Conservation (phyloP, 2,329 filamentous ascomycete species). For the Fusarium coicis region DNA sequence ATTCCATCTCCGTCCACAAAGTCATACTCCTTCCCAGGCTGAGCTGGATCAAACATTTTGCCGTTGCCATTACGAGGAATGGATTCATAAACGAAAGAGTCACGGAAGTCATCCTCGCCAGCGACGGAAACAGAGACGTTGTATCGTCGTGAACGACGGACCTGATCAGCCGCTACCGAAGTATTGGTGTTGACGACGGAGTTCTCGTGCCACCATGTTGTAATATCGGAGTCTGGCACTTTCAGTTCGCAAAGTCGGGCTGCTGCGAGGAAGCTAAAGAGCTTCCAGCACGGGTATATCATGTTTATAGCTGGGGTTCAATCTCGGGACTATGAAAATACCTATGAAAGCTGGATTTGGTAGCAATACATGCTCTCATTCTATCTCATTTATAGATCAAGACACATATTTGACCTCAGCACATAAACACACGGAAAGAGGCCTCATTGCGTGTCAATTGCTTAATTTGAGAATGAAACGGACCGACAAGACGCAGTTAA, state of each 20-base stretch:
- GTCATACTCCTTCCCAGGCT: neutral
- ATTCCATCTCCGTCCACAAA: neutral
- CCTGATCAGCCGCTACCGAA: neutral
- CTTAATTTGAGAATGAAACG: neutral
- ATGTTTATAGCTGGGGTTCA: fast-evolving
- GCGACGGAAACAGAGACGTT: neutral
- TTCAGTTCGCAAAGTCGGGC: neutral
- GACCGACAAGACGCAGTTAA: fast-evolving
- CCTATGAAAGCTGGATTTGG: fast-evolving
- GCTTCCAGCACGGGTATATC: neutral
- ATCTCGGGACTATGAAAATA: fast-evolving
- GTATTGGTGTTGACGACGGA: neutral
- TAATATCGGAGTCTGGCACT: fast-evolving
- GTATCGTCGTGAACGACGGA: neutral
- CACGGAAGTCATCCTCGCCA: neutral
- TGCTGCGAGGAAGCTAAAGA: neutral
- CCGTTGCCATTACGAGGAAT: neutral
- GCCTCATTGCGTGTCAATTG: neutral
- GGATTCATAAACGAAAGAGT: neutral
- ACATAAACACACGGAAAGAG: neutral
- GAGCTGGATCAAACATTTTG: neutral
- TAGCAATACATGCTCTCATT: fast-evolving
- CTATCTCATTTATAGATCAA: neutral
- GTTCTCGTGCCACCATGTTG: neutral
- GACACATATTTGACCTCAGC: fast-evolving